A percentile compares a stretch with the other conserved stretches of the same genome.
Evolutionary conservation across 305 asterid genomes (phyloP).

Genomic region (Caryopteris hybrid): DNA sequence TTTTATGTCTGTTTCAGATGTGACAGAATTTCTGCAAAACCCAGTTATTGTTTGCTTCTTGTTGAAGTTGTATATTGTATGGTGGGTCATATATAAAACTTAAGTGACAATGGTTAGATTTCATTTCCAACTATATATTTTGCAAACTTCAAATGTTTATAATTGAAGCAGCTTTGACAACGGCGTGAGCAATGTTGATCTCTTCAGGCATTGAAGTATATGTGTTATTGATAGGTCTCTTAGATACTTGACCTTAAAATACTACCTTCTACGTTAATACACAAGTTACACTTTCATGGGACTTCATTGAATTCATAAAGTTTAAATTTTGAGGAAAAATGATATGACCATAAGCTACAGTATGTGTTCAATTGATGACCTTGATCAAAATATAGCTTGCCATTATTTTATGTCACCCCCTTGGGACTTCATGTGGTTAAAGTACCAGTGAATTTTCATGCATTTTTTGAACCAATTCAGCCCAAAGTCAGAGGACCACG

Average conservation of each 20-base stretch:
- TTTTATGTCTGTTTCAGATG: slow-evolving; percentile 6
- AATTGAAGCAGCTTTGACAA: neutral
- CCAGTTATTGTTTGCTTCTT: neutral
- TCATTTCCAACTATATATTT: slow-evolving; percentile 4
- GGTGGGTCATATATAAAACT: neutral
- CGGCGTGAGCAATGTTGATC: neutral
- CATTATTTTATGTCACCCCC: neutral
- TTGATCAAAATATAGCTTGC: neutral
- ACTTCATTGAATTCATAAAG: neutral
- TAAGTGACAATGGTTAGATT: neutral
- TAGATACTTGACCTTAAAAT: neutral
- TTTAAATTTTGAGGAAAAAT: neutral
- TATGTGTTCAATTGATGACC: neutral
- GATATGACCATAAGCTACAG: neutral
- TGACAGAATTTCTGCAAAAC: neutral
- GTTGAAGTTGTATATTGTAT: neutral
- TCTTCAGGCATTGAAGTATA: neutral
- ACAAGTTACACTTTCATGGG: neutral
- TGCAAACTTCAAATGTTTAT: neutral
- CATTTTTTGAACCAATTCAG: neutral
- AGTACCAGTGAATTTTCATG: neutral
- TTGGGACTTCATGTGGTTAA: neutral
- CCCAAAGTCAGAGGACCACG: neutral
- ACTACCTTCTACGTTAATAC: neutral
- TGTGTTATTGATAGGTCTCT: neutral